Conservation (phyloP, 1,139 yeast species). For the Magnusiomyces ingens region DNA sequence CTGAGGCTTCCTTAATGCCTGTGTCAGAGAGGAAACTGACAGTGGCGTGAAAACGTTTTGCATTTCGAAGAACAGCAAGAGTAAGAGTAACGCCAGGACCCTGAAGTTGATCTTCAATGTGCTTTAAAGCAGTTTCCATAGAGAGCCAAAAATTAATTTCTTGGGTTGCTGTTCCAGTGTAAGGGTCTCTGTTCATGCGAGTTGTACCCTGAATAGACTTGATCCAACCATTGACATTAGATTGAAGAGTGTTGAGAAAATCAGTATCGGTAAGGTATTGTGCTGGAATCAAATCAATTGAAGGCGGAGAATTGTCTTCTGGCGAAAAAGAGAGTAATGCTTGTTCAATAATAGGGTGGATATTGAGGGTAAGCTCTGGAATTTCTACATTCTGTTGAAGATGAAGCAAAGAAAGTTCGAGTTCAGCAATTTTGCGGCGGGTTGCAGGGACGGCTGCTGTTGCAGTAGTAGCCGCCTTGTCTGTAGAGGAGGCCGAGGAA, state of each 20-base stretch:
- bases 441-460: slow-evolving; percentile 21
- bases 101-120: slow-evolving; percentile 53
- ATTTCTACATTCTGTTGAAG: slow-evolving; percentile 61
- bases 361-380: slow-evolving; percentile 51
- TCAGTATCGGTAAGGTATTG: slow-evolving; percentile 43
- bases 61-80: slow-evolving; percentile 54
- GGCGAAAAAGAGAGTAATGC: slow-evolving; percentile 28
- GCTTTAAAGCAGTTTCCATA: slow-evolving; percentile 53
- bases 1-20: slow-evolving; percentile 55
- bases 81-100: slow-evolving; percentile 53
- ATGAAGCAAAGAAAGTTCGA: slow-evolving; percentile 61
- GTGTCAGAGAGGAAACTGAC: slow-evolving; percentile 67
- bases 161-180: slow-evolving; percentile 55
- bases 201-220: slow-evolving; percentile 56
- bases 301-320: slow-evolving; percentile 23
- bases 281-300: slow-evolving; percentile 32
- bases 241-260: slow-evolving; percentile 60
- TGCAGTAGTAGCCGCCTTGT: slow-evolving; percentile 6
- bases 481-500: slow-evolving; percentile 16
- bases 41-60: slow-evolving; percentile 76
- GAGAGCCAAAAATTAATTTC: slow-evolving; percentile 79
- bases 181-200: slow-evolving; percentile 43
- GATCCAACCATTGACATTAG: slow-evolving; percentile 67
- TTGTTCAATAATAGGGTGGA: slow-evolving; percentile 48
- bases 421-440: slow-evolving; percentile 54